Conservation (phyloP, 352 stramenopile species). For the Phytopythium vexans region DNA sequence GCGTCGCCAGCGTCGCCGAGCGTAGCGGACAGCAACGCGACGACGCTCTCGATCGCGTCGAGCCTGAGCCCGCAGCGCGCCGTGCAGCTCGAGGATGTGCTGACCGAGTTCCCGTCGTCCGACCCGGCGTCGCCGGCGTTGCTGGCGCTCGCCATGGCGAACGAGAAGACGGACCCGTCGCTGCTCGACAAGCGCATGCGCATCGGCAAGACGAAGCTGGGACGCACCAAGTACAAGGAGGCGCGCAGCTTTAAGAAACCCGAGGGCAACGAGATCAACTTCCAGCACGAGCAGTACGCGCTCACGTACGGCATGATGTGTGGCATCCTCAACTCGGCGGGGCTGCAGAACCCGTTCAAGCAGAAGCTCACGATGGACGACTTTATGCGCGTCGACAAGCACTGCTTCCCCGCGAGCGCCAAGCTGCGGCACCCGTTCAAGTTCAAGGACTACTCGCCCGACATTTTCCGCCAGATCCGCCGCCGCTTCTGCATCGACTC, state of each 20-base stretch:
- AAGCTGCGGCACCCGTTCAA: constrained; percentile 85
- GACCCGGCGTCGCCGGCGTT: constrained; percentile 37
- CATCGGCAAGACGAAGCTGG: constrained; percentile 50
- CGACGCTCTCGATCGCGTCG: background rate
- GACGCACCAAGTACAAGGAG: constrained; percentile 46
- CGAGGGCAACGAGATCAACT: constrained; percentile 70
- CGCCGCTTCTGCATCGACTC: constrained; percentile 72
- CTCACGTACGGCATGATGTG: constrained; percentile 99
- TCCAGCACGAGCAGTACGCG: constrained; percentile 95
- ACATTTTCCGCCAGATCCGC: constrained; percentile 82
- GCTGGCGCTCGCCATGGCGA: constrained; percentile 39
- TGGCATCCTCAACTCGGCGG: constrained; percentile 94
- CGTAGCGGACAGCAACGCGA: background rate
- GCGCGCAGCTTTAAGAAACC: constrained; percentile 64
- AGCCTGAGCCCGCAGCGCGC: background rate
- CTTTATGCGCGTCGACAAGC: constrained; percentile 87
- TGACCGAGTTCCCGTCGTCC: constrained; percentile 6
- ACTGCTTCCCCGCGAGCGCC: constrained; percentile 63
- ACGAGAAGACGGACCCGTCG: constrained; percentile 41
- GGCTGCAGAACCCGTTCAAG: constrained; percentile 75
- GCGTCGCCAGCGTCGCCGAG: background rate
- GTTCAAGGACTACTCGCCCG: constrained; percentile 92
- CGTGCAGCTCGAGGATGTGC: constrained; percentile 2
- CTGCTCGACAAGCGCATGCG: constrained; percentile 54
- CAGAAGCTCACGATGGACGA: constrained; percentile 88